Evolutionary conservation across 2,329 filamentous ascomycete species (phyloP), one percentile per base, ranked within the genome.

Genomic region (Sclerotinia sclerotiorum): DNA sequence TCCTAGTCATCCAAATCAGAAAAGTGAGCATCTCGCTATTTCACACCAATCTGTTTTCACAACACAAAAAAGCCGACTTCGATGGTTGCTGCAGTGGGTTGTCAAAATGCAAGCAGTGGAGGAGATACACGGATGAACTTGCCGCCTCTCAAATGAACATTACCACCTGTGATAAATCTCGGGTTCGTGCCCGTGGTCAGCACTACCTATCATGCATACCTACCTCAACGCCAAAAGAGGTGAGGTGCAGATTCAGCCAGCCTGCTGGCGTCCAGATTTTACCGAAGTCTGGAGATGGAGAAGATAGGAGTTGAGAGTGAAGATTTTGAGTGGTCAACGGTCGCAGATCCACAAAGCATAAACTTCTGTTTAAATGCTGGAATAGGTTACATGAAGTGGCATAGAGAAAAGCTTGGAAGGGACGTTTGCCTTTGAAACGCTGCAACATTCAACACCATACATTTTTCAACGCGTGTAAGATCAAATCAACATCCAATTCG

Each of bases 161-260:
- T 39, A 5, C n/a, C 57, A 35, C 39, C 44, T 63, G 29, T 51
- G 15, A 29, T 39, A 17, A 65, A 57, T 46, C 51, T 57, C 39
- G 35, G 62, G 21, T 55, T 57, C 27, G 56, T 42, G 49, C 51
- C 32, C 24, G 32, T 57, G 44, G 44, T 49, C 58, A 61, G 29
- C 17, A n/a, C 51, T 60, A n/a, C n/a, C 29, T 51, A 29, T 46
- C 64, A 60, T 42, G 39, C 64, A 65, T 27, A 48, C 54, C 57
- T 48, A 49, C 29, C 64, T 35, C n/a, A 39, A 35, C n/a, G 29
- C 64, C 32, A 46, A 21, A 66, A 66, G 54, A 48, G 24, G 54
- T 42, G 42, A 58, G 39, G 60, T 66, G 64, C 64, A 66, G 64
- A 27, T 56, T 58, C 52, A 49, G 63, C 52, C 64, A 66, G 54